Conservation (phyloP, 768 basidiomycete species). For the Pleurotus cornucopiae region DNA sequence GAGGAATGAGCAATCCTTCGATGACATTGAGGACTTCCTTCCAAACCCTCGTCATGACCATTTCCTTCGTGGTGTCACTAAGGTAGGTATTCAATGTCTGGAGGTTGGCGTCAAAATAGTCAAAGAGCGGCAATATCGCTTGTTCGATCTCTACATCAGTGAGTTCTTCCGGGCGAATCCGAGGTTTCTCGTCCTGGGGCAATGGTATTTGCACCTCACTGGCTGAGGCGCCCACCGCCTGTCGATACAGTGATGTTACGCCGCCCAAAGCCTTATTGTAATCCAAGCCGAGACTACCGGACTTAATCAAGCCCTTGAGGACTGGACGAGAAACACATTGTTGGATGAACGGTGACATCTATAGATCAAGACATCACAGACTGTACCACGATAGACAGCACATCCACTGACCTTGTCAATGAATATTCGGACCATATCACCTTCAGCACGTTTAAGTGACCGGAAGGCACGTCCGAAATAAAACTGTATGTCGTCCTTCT, state of each 20-base stretch:
- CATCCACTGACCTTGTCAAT: constrained; percentile 80
- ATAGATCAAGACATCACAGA: background rate
- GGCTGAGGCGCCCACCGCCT: constrained; percentile 62
- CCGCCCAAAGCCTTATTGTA: constrained; percentile 89
- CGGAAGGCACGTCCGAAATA: constrained; percentile 96
- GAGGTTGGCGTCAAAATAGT: constrained; percentile 93
- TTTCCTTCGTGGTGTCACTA: constrained; percentile 79
- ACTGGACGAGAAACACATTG: constrained; percentile 78
- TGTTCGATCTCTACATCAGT: constrained; percentile 93
- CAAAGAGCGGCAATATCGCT: constrained; percentile 87
- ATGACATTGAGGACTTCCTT: constrained; percentile 88
- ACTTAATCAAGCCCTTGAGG: constrained; percentile 75
- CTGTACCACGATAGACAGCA: background rate
- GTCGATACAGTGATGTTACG: constrained; percentile 76
- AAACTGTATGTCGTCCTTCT: constrained; percentile 97
- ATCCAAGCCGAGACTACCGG: constrained; percentile 53
- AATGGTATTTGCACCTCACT: constrained; percentile 77
- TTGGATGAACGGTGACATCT: constrained; percentile 95
- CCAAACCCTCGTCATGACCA: constrained; percentile 93
- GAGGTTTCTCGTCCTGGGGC: constrained; percentile 69
- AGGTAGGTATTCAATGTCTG: constrained; percentile 88
- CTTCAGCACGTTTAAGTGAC: constrained; percentile 87
- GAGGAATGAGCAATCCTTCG: constrained; percentile 87
- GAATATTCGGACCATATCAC: constrained; percentile 93
- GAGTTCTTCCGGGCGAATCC: constrained; percentile 73